Evolutionary conservation across 805 yeast genomes (phyloP).

Genomic region (Suhomyces sp.): DNA sequence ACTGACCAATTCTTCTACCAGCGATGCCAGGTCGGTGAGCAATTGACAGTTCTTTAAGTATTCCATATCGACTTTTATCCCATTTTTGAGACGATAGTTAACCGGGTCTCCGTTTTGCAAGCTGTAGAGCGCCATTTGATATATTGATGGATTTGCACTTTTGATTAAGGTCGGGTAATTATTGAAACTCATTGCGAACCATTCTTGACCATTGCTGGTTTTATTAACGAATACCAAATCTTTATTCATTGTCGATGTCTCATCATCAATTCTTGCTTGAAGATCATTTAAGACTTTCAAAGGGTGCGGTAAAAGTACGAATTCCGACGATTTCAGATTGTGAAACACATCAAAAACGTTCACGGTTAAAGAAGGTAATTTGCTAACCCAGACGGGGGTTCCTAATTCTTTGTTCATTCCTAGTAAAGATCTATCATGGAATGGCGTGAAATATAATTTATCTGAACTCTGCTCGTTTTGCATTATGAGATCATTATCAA

Average conservation of each 20-base stretch:
- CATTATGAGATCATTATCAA: constrained; percentile 57
- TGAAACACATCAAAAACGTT: constrained; percentile 75
- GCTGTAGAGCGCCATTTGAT: constrained; percentile 41
- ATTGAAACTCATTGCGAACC: constrained; percentile 83
- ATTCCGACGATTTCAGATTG: constrained; percentile 26
- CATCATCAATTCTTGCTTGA: constrained; percentile 21
- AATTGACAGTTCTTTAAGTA: constrained; percentile 20
- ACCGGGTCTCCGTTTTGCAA: constrained; percentile 17
- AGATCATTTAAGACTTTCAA: constrained; percentile 41
- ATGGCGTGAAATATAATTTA: constrained; percentile 76
- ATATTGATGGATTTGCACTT: constrained; percentile 74
- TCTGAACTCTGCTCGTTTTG: constrained; percentile 61
- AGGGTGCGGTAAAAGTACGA: constrained; percentile 69
- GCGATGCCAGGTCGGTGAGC: constrained; percentile 12
- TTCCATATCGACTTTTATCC: constrained; percentile 16
- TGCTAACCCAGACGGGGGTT: constrained; percentile 76
- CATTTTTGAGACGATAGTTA: too few relatives aligned
- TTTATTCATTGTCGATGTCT: constrained; percentile 17
- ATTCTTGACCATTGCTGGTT: constrained; percentile 59
- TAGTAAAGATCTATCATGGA: constrained; percentile 74
- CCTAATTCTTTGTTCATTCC: constrained; percentile 72
- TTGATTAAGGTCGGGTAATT: constrained; percentile 80
- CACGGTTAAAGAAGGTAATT: constrained; percentile 68
- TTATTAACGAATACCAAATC: constrained; percentile 63
- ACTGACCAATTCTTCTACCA: constrained; percentile 28